Percentiles rank a stretch among this genome's conserved stretches.
These are phyloP conservation scores for Pythium myriotylum DNA, from an alignment of 352 stramenopile genomes.

Conservation along the genomic window DNA sequence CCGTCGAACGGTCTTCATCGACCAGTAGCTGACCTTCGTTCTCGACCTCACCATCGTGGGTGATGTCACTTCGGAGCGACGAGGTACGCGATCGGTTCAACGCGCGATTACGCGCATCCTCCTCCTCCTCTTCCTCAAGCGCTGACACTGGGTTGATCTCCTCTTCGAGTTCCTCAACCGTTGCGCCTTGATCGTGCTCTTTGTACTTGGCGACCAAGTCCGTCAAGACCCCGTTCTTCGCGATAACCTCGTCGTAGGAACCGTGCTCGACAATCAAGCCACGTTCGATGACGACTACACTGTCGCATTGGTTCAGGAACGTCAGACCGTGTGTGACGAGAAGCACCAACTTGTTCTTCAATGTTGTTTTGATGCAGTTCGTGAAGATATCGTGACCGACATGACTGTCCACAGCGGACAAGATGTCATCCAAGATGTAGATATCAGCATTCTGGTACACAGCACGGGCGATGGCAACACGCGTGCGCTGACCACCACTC, in stretches of 20 bases:
- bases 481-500: conserved; percentile 36
- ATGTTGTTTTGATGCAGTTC: conserved; percentile 35
- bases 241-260: conserved; percentile 16
- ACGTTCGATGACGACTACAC: conserved; percentile 44
- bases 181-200: conserved; percentile 48
- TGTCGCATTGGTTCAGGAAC: conserved; percentile 20
- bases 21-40: conserved; percentile 49
- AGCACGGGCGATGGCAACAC: conserved; percentile 30
- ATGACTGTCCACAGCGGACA: conserved; percentile 38
- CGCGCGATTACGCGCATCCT: conserved; percentile 44
- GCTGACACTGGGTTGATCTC: conserved; percentile 21
- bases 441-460: conserved; percentile 39
- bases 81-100: conserved; percentile 48
- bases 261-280: conserved; percentile 47
- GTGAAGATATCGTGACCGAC: conserved; percentile 38
- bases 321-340: conserved; percentile 66
- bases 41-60: conserved; percentile 39
- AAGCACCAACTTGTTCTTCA: conserved; percentile 58
- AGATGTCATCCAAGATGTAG: conserved; percentile 39
- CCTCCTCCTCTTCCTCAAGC: conserved; percentile 32
- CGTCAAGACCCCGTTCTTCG: conserved; percentile 61
- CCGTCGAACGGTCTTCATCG: conserved; percentile 69
- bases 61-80: conserved; percentile 57
- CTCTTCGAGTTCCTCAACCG: conserved; percentile 42
- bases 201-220: conserved; percentile 65